Evolutionary conservation across 2,329 filamentous ascomycete species (phyloP).

Genomic region (Paraphoma sp.): DNA sequence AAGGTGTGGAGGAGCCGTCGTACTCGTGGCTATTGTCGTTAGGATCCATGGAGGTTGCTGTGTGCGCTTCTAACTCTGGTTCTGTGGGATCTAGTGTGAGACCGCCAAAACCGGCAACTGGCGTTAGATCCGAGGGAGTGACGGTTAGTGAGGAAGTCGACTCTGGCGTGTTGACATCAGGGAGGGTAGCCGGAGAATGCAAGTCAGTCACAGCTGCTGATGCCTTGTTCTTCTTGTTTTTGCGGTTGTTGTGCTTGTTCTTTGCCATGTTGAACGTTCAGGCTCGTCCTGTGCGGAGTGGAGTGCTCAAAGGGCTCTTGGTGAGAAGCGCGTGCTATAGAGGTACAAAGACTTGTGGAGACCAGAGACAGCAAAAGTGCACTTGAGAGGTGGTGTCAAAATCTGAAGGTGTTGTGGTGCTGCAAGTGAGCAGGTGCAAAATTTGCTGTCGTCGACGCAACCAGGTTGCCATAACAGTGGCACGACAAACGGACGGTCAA

Average conservation of each 20-base stretch:
- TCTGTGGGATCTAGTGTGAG: neutral
- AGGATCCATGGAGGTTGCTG: neutral
- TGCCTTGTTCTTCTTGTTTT: neutral
- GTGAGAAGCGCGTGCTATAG: neutral
- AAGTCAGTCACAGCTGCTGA: neutral
- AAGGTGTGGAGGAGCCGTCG: neutral
- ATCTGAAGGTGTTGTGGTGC: neutral
- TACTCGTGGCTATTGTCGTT: neutral
- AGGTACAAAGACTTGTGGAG: neutral
- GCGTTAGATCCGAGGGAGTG: constrained; percentile 5
- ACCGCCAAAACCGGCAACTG: neutral
- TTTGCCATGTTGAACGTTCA: neutral
- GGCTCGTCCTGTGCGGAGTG: neutral
- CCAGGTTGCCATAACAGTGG: neutral
- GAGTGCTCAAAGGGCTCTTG: neutral
- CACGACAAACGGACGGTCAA: neutral
- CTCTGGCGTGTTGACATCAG: neutral
- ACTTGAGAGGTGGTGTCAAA: neutral
- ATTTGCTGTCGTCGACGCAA: neutral
- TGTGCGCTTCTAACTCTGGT: neutral
- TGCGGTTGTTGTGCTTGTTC: neutral
- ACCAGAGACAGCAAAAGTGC: neutral
- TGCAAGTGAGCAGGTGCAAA: neutral
- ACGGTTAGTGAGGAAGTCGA: constrained; percentile 2
- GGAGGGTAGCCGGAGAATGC: constrained; percentile 1